Conservation (phyloP, 768 basidiomycete genomes). For the Trametes villosa region DNA sequence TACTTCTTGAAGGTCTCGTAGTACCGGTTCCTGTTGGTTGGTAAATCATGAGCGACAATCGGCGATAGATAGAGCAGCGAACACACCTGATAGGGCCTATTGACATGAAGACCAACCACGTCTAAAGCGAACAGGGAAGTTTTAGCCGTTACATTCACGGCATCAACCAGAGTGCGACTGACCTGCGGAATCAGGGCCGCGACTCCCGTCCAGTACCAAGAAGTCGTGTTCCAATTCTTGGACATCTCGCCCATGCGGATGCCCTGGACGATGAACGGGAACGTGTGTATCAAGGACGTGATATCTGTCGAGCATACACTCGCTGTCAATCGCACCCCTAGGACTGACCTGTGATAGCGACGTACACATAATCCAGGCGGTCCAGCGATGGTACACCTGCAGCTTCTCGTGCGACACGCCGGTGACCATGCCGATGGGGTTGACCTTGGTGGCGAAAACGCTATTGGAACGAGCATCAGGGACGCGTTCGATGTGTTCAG, state of each 20-base stretch:
- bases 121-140: slow-evolving; percentile 13
- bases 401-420: slow-evolving; percentile 42
- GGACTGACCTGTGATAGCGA: too few species aligned
- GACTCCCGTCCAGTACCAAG: slow-evolving; percentile 39
- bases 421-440: slow-evolving; percentile 37
- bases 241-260: slow-evolving; percentile 33
- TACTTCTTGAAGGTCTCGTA: slow-evolving; percentile 42
- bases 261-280: slow-evolving; percentile 39
- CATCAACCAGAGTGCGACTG: not conserved
- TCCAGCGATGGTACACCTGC: slow-evolving; percentile 44
- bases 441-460: slow-evolving; percentile 42
- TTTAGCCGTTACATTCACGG: not conserved
- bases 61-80: not conserved
- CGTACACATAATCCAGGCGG: slow-evolving; percentile 40
- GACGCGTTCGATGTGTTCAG: too few species aligned
- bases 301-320: slow-evolving; percentile 29
- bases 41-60: not conserved
- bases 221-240: slow-evolving; percentile 20
- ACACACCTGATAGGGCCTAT: slow-evolving; percentile 33
- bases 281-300: slow-evolving; percentile 40
- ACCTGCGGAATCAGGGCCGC: slow-evolving; percentile 41
- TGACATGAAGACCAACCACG: slow-evolving; percentile 36
- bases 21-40: slow-evolving; percentile 35
- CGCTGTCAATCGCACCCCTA: not conserved
- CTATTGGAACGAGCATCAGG: slow-evolving; percentile 13